A percentile compares a stretch with the other conserved stretches of the same genome.
phyloP scores from a whole-genome alignment of 2,329 filamentous ascomycete species.

The Talaromyces albobiverticillius region DNA sequence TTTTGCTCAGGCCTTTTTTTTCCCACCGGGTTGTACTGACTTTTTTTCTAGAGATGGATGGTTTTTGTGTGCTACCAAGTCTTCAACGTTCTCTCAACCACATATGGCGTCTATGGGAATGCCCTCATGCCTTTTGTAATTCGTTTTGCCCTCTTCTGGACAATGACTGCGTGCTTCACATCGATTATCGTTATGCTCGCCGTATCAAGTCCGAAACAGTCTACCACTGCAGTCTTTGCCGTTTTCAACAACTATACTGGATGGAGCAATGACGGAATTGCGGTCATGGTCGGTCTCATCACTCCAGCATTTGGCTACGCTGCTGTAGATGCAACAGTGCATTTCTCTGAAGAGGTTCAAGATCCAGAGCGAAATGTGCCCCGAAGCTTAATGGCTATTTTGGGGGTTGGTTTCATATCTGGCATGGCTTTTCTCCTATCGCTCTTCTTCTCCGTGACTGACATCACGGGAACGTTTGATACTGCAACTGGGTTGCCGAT shows the following conservation, averaged over 20 bases:
- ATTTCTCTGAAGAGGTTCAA: constrained; percentile 57
- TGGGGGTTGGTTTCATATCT: constrained; percentile 45
- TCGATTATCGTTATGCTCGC: constrained; percentile 55
- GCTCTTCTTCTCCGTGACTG: constrained; percentile 52
- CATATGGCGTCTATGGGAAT: background rate
- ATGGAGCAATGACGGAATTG: constrained; percentile 49
- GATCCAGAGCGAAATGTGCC: constrained; percentile 52
- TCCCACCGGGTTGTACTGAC: no score
- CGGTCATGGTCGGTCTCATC: constrained; percentile 53
- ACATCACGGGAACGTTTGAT: constrained; percentile 45
- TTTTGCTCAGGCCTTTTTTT: no score
- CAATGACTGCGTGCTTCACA: constrained; percentile 49
- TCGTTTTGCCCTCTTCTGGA: constrained; percentile 52
- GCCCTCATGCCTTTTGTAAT: constrained; percentile 53
- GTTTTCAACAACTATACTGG: constrained; percentile 56
- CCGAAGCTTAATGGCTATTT: constrained; percentile 45
- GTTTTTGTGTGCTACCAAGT: no score
- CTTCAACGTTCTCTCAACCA: no score
- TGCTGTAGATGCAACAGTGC: constrained; percentile 46
- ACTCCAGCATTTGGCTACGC: constrained; percentile 57
- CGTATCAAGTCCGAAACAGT: constrained; percentile 53
- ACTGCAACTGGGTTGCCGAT: constrained; percentile 51
- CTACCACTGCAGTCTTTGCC: constrained; percentile 54
- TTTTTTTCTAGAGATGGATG: no score
- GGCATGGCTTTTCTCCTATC: constrained; percentile 50